Percentiles rank a stretch among this genome's conserved stretches.
Conservation (phyloP, 1,284 basidiomycete species). For the Irpex sp. region DNA sequence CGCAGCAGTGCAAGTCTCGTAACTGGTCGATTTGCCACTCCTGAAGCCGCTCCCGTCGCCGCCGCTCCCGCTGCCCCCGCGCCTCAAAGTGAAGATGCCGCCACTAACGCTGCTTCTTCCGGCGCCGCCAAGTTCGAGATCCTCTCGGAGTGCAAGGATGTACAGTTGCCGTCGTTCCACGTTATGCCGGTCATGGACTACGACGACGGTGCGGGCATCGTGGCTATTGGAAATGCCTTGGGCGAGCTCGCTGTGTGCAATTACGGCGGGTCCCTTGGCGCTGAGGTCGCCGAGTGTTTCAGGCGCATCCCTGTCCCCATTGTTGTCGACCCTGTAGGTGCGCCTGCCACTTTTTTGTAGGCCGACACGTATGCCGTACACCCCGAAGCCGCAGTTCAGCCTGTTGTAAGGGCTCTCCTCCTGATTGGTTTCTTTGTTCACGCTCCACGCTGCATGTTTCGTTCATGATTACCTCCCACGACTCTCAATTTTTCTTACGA, state of each 20-base stretch:
- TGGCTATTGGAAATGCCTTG: constrained; percentile 11
- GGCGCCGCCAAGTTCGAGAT: constrained; percentile 2
- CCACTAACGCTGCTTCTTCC: not conserved
- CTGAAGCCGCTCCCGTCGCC: not conserved
- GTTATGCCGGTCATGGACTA: constrained; percentile 15
- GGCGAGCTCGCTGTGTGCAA: constrained; percentile 13
- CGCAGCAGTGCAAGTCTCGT: constrained; percentile 8
- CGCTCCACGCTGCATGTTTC: not conserved
- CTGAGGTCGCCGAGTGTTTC: constrained; percentile 5
- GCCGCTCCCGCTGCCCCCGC: not conserved
- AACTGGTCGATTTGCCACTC: constrained; percentile 1
- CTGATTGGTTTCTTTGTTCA: not conserved
- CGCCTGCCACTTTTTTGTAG: not conserved
- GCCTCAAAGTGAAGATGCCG: not conserved
- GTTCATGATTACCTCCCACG: not conserved
- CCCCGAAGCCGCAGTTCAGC: not conserved
- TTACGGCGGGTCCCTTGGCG: constrained; percentile 7
- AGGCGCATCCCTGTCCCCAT: constrained; percentile 8
- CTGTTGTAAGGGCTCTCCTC: not conserved
- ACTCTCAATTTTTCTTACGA: not conserved
- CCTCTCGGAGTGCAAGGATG: constrained; percentile 11
- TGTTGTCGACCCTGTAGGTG: not conserved
- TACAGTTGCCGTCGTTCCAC: constrained; percentile 7
- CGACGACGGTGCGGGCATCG: constrained; percentile 13
- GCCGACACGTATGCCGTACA: not conserved